Evolutionary conservation across 768 basidiomycete species (phyloP), one percentile per base, ranked within the genome.

Genomic region (Pleurotus sapidus): DNA sequence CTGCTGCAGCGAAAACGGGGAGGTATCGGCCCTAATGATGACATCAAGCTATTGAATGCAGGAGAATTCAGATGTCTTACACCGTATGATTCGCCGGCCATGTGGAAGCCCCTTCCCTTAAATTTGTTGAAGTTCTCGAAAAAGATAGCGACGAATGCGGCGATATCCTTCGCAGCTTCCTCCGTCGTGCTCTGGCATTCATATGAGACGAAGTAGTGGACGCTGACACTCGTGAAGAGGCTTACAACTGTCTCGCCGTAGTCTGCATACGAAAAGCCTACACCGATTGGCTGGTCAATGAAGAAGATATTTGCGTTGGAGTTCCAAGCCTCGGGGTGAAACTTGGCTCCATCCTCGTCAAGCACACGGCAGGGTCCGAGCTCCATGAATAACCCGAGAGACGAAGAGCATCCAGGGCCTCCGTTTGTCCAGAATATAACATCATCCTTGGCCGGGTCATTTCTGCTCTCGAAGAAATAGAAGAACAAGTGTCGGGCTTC

Each of bases 71-170:
- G 40, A 25, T 45, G 46, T 64, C 83, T 57, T 59, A 89, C 90
- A 1, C 82, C 90, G 61, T 92, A 93, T 0, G 88, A 91, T 70
- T 93, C 91, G 11, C 91, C 84, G 1, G 83, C 74, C 74, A 88
- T 78, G 59, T 88, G 85, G 68, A 87, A 84, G 2, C 74, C 66
- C 3, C 88, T 73, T 2, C 86, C 87, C 61, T 87, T 84, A 74
- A 90, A 89, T 62, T 86, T 74, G 56, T 69, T 76, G 65, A 92
- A 92, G 57, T 84, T 78, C 62, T 90, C 87, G 48, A 90, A 90
- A 70, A 90, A 90, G 55, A 91, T 82, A 3, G 80, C 73, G 0
- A 90, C 75, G 61, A 91, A 91, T 0, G 84, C 81, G 0, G 87
- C 86, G 3, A 91, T 82, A 61, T 91, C 88, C 51, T 80, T 76